Evolutionary conservation across 495 filamentous ascomycete genomes (phyloP).

Genomic region (Penicillium canariense): DNA sequence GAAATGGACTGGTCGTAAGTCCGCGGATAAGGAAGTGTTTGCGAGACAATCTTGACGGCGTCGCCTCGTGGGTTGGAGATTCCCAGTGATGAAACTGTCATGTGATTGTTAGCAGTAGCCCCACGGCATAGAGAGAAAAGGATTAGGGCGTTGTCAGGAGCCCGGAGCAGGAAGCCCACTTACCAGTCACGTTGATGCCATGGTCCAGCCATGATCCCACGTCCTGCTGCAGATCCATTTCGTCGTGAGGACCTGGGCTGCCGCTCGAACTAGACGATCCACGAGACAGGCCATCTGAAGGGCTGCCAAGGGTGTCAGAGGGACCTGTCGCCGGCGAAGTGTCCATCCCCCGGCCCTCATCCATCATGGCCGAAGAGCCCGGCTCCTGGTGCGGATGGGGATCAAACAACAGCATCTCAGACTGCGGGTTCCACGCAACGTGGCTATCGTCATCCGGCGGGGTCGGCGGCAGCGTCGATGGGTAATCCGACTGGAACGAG

Average conservation of each 20-base stretch:
- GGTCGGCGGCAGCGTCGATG: constrained; percentile 38
- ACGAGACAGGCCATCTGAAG: constrained; percentile 37
- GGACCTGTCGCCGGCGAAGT: constrained; percentile 25
- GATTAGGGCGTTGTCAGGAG: not conserved
- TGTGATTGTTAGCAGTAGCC: constrained; percentile 11
- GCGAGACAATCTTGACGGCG: constrained; percentile 57
- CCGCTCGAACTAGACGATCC: constrained; percentile 38
- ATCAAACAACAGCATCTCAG: constrained; percentile 37
- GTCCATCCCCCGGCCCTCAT: constrained; percentile 38
- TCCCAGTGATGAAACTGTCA: constrained; percentile 36
- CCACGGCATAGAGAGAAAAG: not conserved
- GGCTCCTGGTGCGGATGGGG: constrained; percentile 27
- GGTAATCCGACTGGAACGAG: constrained; percentile 34
- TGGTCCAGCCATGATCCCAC: constrained; percentile 44
- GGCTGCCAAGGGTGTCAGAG: constrained; percentile 34
- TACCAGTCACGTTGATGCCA: constrained; percentile 43
- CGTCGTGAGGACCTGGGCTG: constrained; percentile 36
- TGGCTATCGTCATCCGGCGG: constrained; percentile 46
- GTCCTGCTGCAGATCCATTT: constrained; percentile 41
- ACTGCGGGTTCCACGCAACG: constrained; percentile 39
- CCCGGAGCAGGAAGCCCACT: constrained; percentile 11
- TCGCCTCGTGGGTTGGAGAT: constrained; percentile 36
- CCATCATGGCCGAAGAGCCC: constrained; percentile 35
- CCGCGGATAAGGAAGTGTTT: constrained; percentile 61
- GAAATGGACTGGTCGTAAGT: constrained; percentile 43